Conservation (phyloP, 805 yeast species). For the Sungouiella blattae region DNA sequence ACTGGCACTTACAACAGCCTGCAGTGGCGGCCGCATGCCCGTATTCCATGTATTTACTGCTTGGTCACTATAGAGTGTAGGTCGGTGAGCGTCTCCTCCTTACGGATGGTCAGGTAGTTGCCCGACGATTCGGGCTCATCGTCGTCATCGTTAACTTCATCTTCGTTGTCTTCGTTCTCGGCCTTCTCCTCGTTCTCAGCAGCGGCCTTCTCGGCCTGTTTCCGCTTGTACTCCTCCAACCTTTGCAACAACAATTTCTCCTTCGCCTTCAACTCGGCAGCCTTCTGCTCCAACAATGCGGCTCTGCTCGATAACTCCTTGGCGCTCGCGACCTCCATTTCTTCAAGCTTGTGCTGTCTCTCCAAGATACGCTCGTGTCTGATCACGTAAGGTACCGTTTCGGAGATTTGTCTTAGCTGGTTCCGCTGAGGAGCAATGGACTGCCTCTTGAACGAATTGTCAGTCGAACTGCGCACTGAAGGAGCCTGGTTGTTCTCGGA, state of each 20-base stretch:
- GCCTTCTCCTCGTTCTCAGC: background rate
- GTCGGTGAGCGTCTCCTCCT: slow-evolving; percentile 55
- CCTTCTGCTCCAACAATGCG: slow-evolving; percentile 71
- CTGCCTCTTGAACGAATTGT: slow-evolving; percentile 33
- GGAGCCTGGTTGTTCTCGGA: slow-evolving; percentile 19
- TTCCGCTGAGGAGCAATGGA: slow-evolving; percentile 50
- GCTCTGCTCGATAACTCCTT: slow-evolving; percentile 70
- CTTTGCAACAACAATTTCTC: slow-evolving; percentile 52
- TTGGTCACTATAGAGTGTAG: slow-evolving; percentile 35
- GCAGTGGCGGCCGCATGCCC: no score
- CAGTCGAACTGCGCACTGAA: slow-evolving; percentile 1
- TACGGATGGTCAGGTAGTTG: slow-evolving; percentile 23
- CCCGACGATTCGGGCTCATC: slow-evolving; percentile 9
- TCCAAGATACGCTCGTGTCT: slow-evolving; percentile 72
- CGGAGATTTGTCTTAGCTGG: slow-evolving; percentile 73
- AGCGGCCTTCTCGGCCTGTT: slow-evolving; percentile 5
- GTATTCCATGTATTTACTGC: background rate
- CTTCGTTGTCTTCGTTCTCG: background rate
- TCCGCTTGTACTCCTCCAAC: slow-evolving; percentile 22
- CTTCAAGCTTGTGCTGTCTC: slow-evolving; percentile 75
- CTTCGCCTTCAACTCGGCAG: slow-evolving; percentile 65
- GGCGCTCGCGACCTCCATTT: slow-evolving; percentile 74
- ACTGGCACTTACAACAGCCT: no score
- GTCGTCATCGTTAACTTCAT: slow-evolving; percentile 4
- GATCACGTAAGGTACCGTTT: slow-evolving; percentile 79